A percentile compares a stretch with the other conserved stretches of the same genome.
These are phyloP conservation scores for Paragyromitra xinjiangensis DNA, from an alignment of 495 filamentous ascomycete species.

Conservation along the genomic window DNA sequence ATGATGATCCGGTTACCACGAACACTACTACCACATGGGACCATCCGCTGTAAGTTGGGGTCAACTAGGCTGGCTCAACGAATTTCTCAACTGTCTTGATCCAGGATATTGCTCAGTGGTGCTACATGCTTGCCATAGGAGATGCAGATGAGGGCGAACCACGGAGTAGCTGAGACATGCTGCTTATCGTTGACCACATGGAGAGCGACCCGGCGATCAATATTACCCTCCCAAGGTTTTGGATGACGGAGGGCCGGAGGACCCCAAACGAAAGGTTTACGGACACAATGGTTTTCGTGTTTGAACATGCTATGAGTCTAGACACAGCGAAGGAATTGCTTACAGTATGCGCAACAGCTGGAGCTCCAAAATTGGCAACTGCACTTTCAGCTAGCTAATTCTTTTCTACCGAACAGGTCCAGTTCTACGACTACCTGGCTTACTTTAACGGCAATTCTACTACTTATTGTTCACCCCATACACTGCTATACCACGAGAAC, in stretches of 20 bases:
- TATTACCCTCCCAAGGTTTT: not conserved
- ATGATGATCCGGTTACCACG: too few relatives aligned
- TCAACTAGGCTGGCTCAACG: too few relatives aligned
- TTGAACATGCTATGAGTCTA: not conserved
- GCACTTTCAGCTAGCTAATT: not conserved
- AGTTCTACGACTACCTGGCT: not conserved
- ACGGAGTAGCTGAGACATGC: not conserved
- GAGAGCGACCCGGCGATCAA: too few relatives aligned
- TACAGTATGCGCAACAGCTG: not conserved
- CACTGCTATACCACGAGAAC: not conserved
- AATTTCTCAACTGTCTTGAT: too few relatives aligned
- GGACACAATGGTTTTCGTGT: not conserved
- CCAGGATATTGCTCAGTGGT: not conserved
- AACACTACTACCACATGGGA: too few relatives aligned
- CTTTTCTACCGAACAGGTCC: not conserved
- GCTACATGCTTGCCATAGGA: not conserved
- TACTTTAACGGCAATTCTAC: not conserved
- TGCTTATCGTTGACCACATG: not conserved
- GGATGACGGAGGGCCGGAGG: not conserved
- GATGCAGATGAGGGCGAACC: not conserved
- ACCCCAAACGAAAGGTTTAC: not conserved
- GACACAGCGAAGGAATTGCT: not conserved
- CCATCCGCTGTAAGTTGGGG: too few relatives aligned
- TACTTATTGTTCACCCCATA: not conserved
- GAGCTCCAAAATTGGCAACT: not conserved